Conservation (phyloP, 164 flowering plant species). For the Annona cherimola region DNA sequence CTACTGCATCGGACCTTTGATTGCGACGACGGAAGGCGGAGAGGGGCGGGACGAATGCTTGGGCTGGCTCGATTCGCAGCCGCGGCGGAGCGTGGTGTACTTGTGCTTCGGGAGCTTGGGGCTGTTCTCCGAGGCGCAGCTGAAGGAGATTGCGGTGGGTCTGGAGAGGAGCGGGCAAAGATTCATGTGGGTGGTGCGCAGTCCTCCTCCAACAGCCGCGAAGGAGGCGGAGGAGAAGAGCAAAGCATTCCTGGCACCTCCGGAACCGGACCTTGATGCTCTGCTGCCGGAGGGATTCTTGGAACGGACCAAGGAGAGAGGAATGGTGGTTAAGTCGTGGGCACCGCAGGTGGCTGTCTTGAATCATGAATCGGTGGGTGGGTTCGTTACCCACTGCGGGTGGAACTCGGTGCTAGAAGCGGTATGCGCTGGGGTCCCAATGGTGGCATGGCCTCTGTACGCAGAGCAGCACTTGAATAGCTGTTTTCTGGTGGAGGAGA, state of each 20-base stretch:
- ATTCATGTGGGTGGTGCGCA: constrained; percentile 37
- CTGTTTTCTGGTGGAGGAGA: constrained; percentile 22
- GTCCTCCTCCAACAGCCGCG: constrained; percentile 18
- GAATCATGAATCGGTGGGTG: constrained; percentile 30
- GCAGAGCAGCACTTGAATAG: constrained; percentile 48
- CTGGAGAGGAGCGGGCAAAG: constrained; percentile 37
- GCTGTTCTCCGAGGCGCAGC: constrained; percentile 27
- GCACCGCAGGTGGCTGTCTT: constrained; percentile 37
- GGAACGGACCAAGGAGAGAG: constrained; percentile 25
- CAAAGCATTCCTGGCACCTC: constrained; percentile 8
- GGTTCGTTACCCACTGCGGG: constrained; percentile 43
- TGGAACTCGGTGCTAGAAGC: constrained; percentile 46
- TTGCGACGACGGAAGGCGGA: neutral
- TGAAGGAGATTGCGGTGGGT: constrained; percentile 32
- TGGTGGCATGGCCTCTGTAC: constrained; percentile 44
- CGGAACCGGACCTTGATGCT: constrained; percentile 14
- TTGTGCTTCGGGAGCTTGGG: constrained; percentile 45
- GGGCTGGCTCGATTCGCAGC: constrained; percentile 37
- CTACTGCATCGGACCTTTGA: constrained; percentile 28
- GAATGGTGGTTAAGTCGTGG: constrained; percentile 37
- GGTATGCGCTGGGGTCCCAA: constrained; percentile 30
- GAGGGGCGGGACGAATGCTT: constrained; percentile 11
- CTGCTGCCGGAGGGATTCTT: constrained; percentile 32
- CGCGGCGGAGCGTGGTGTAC: constrained; percentile 25
- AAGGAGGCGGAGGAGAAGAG: constrained; percentile 16